These are phyloP conservation scores for Neurospora sp. DNA, from an alignment of 2,329 filamentous ascomycete genomes.

Conservation along the genomic window DNA sequence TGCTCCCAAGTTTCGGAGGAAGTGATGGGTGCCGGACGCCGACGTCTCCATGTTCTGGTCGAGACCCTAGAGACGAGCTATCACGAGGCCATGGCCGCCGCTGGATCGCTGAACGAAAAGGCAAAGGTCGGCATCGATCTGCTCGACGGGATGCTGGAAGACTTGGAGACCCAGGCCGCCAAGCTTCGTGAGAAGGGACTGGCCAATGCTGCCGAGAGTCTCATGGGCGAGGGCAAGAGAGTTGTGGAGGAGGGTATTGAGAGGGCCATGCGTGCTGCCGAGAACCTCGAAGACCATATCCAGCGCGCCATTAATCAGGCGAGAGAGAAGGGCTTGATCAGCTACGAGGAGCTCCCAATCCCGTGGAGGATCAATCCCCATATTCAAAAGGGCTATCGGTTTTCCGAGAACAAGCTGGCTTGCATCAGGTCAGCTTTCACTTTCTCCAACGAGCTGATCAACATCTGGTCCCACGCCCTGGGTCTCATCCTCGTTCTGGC, in stretches of 20 bases:
- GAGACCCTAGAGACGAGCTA: conserved; percentile 86
- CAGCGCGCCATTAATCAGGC: conserved; percentile 67
- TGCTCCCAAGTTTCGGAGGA: conserved; percentile 88
- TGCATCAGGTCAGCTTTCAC: conserved; percentile 77
- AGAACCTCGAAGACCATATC: conserved; percentile 75
- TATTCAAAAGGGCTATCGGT: conserved; percentile 85
- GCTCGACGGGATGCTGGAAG: conserved; percentile 74
- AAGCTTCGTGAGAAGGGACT: conserved; percentile 71
- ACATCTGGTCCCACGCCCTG: conserved; percentile 94
- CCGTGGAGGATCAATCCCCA: conserved; percentile 95
- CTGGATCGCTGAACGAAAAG: conserved; percentile 85
- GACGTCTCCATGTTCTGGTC: conserved; percentile 78
- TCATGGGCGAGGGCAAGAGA: conserved; percentile 70
- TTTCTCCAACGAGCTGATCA: conserved; percentile 87
- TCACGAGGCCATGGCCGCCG: conserved; percentile 72
- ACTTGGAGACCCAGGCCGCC: conserved; percentile 75
- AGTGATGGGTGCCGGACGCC: conserved; percentile 75
- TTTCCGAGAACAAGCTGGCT: conserved; percentile 82
- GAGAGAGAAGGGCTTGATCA: conserved; percentile 70
- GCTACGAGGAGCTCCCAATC: conserved; percentile 80
- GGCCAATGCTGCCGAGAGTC: conserved; percentile 56
- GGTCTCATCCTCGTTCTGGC: conserved; percentile 81
- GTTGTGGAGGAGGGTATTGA: conserved; percentile 77
- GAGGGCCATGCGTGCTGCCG: conserved; percentile 71
- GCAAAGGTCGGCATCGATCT: conserved; percentile 78